Evolutionary conservation across 2,329 filamentous ascomycete species (phyloP), one percentile per base, ranked within the genome.

Genomic region (Clonostachys solani): DNA sequence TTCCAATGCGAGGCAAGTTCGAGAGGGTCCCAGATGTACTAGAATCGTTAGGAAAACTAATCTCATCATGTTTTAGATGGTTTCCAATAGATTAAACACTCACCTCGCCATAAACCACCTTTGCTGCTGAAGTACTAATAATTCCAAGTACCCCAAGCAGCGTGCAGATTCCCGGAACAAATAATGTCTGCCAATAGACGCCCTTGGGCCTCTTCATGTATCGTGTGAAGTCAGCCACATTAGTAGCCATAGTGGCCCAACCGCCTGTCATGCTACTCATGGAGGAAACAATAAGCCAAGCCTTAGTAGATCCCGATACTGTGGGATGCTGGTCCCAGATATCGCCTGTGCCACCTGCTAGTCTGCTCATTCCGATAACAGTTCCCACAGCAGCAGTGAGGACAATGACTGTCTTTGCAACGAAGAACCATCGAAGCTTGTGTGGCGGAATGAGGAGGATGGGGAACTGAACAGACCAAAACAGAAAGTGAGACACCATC

Each of bases 401-500:
- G 12, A 51, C 54, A 17, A 49, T 38, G 15, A 57, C 35, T 4
- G 37, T 42, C 33, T 51, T 49, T 33, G 29, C 43, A 10, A 43
- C 50, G 29, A 81, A 81, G 38, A 82, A 56, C 56, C 69, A 78
- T 42, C 74, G 65, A 15, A 84, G 66, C 44, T 69, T 73, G 46
- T 75, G 75, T 2, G 76, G 75, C 33, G 77, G 78, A 51, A 83
- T 80, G 47, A 79, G 62, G 9, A 83, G 59, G 40, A 83, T 62
- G 50, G 65, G 78, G 12, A 81, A 61, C 55, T 80, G 77, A 2
- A 78, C 55, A 0, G 73, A 57, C 75, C 75, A 81, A 57, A 80
- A 81, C n/a, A 84, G 54, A 50, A 84, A 75, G 53, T 80, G 80
- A 34, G 69, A 71, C 23, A 80, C 58, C 70, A 84, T 71, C 12